Conservation (phyloP, 192 early-diverging fungal species). For the Mortierella hygrophila region DNA sequence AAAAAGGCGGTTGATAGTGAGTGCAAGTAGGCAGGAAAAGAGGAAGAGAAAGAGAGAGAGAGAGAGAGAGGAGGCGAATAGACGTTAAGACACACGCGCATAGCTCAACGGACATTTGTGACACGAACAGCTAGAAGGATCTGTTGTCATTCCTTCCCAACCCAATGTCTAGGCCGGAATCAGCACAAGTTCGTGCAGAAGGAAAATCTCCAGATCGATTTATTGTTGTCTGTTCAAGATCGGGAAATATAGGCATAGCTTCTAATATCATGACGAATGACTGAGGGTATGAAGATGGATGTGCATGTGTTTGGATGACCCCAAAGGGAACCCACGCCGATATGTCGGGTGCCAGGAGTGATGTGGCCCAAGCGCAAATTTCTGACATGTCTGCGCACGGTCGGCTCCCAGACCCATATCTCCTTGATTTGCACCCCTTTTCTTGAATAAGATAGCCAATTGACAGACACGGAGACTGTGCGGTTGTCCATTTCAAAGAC, state of each 20-base stretch:
- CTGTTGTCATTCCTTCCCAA: not conserved
- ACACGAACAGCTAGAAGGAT: not conserved
- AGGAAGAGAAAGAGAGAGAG: slow-evolving; percentile 10
- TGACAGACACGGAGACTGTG: not conserved
- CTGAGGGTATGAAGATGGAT: not conserved
- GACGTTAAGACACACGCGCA: not conserved
- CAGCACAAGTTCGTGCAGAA: not conserved
- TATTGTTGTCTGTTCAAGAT: not conserved
- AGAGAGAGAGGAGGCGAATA: slow-evolving; percentile 1
- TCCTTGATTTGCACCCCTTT: not conserved
- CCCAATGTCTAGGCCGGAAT: not conserved
- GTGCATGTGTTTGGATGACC: not conserved
- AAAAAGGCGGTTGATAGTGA: not conserved
- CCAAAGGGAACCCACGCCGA: not conserved
- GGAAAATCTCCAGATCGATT: not conserved
- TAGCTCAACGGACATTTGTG: not conserved
- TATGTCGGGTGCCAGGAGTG: not conserved
- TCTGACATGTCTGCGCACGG: not conserved
- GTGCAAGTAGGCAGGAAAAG: not conserved
- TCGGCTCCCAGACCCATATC: not conserved
- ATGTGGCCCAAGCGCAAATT: slow-evolving; percentile 3
- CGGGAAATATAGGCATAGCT: not conserved
- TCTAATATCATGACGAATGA: not conserved
- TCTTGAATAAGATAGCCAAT: not conserved
- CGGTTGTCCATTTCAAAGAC: not conserved